These are phyloP conservation scores for Harrya chromipes DNA, from an alignment of 768 basidiomycete genomes.

Conservation along the genomic window DNA sequence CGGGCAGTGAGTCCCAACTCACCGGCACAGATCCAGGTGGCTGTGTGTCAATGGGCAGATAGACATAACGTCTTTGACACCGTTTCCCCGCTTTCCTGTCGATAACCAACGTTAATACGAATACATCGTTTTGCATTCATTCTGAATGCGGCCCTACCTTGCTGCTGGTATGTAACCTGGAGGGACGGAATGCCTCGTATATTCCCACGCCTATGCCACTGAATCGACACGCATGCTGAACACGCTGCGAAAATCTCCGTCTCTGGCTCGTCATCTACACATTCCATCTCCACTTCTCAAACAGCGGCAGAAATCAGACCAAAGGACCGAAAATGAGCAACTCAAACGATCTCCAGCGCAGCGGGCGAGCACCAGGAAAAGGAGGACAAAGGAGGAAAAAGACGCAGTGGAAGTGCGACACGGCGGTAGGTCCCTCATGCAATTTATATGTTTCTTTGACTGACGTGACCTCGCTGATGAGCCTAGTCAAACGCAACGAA, in stretches of 20 bases:
- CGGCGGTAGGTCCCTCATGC: background rate
- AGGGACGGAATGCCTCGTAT: no score
- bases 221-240: slow-evolving; percentile 15
- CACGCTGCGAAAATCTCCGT: slow-evolving; percentile 12
- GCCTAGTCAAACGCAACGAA: slow-evolving; percentile 69
- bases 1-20: no score
- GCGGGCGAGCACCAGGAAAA: background rate
- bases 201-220: slow-evolving; percentile 5
- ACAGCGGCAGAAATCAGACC: slow-evolving; percentile 13
- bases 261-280: slow-evolving; percentile 15
- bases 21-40: no score
- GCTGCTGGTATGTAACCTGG: no score
- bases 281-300: slow-evolving; percentile 6
- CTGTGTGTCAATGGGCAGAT: no score
- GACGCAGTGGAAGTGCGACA: background rate
- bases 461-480: background rate
- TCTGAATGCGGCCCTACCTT: no score
- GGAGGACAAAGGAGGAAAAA: background rate
- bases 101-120: no score
- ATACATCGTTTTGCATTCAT: no score
- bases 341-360: background rate
- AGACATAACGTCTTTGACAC: no score
- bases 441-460: background rate
- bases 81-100: no score
- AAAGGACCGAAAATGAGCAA: background rate